Evolutionary conservation across 1,284 basidiomycete genomes (phyloP), one percentile per base, ranked within the genome.

Genomic region (Ceratobasidium sp.): DNA sequence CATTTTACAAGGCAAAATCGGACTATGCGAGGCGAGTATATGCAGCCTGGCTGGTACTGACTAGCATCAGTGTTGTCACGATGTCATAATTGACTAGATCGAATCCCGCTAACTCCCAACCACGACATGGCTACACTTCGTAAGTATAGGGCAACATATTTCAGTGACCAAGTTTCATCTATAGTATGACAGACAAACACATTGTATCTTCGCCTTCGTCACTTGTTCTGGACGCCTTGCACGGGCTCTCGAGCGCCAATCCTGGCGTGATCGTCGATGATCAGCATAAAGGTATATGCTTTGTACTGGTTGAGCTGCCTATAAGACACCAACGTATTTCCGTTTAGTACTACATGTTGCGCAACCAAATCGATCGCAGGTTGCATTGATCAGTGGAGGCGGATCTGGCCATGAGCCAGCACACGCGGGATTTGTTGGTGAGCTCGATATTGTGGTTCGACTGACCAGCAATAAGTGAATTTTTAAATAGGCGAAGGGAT

Each of bases 321-420:
- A 11, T 38, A 38, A 38, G 11, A 11, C 11, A 38, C 35, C 16
- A 30, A 50, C 76, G 54, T 26, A 59, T n/a, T 7, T 14, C 16
- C 32, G 16, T 18, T 26, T 75, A 93, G 91, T 91, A 72, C 84
- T 94, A 38, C 88, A 90, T 78, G 81, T 88, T 50, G 82, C 86
- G 16, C 78, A 84, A 16, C 86, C 81, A 28, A 87, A 91, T 79
- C 84, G 82, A 64, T 86, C 87, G 43, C 89, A 90, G 78, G 95
- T 97, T 54, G 88, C 92, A 1, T 82, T 97, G 26, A 86, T 98
- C 78, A 95, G 92, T 76, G 95, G 95, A 28, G 95, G 96, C 28
- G 95, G 95, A 46, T 91, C 91, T 41, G 96, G 96, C 1, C 95
- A 97, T 80, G 95, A 97, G 79, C 95, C 95, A 28, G 87, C 94